Conservation (phyloP, 306 rosid species). For the Vicia sativa region DNA sequence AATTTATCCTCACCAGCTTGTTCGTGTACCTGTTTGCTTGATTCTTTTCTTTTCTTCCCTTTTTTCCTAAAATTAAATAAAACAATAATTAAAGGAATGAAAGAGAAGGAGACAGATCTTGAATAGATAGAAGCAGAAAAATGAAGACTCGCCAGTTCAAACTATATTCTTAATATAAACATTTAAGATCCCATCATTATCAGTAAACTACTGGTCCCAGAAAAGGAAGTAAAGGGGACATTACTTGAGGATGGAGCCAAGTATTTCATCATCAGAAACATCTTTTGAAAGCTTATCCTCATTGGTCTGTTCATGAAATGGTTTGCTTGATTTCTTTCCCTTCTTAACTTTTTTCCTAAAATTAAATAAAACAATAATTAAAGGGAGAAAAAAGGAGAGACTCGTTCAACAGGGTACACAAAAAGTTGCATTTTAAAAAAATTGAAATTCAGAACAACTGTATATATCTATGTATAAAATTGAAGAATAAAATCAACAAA, state of each 20-base stretch:
- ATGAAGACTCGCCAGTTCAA: slow-evolving; percentile 20
- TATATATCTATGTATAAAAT: slow-evolving; percentile 12
- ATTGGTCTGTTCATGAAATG: slow-evolving; percentile 34
- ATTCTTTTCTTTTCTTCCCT: slow-evolving; percentile 27
- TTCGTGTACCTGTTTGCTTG: slow-evolving; percentile 39
- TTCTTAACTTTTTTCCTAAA: slow-evolving; percentile 50
- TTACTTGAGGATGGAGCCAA: slow-evolving; percentile 61
- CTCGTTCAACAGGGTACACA: slow-evolving; percentile 16
- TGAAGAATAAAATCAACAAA: background rate
- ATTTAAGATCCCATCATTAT: slow-evolving; percentile 14
- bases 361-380: slow-evolving; percentile 29
- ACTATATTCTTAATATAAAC: slow-evolving; percentile 26
- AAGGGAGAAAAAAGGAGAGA: slow-evolving; percentile 14
- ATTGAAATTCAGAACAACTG: slow-evolving; percentile 15
- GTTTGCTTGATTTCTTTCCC: slow-evolving; percentile 31
- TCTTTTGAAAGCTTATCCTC: slow-evolving; percentile 39
- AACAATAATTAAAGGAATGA: slow-evolving; percentile 15
- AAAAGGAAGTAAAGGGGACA: slow-evolving; percentile 20
- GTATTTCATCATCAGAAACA: slow-evolving; percentile 57
- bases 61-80: slow-evolving; percentile 47
- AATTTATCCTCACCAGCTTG: slow-evolving; percentile 30
- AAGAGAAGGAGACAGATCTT: background rate
- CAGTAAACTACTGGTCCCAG: slow-evolving; percentile 5
- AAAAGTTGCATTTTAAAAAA: slow-evolving; percentile 27
- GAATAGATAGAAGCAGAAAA: background rate